Evolutionary conservation across 2,329 filamentous ascomycete species (phyloP).

Genomic region (Bipolaris zeicola): DNA sequence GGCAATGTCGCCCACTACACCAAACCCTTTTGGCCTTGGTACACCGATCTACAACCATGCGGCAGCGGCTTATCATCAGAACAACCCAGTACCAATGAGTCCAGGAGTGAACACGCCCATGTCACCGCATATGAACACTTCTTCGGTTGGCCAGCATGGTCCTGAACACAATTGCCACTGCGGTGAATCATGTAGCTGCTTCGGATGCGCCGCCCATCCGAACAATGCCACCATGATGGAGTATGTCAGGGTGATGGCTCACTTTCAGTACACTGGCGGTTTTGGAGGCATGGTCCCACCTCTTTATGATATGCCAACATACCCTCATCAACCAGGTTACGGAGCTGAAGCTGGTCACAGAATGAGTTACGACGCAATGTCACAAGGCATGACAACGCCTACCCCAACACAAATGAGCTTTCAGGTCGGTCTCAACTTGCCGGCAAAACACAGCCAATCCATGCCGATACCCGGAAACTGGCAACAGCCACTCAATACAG

Average conservation of each 20-base stretch:
- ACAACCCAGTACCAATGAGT: conserved; percentile 42
- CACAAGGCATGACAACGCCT: conserved; percentile 26
- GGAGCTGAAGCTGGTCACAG: conserved; percentile 31
- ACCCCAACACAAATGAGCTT: conserved; percentile 29
- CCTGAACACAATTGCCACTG: conserved; percentile 63
- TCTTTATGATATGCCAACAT: conserved; percentile 44
- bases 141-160: conserved; percentile 43
- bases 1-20: conserved; percentile 13
- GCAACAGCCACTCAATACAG: conserved; percentile 27
- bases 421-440: conserved; percentile 24
- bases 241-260: conserved; percentile 53
- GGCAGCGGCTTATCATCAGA: conserved; percentile 38
- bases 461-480: conserved; percentile 28
- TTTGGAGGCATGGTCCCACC: conserved; percentile 40
- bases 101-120: conserved; percentile 18
- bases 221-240: conserved; percentile 68
- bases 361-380: conserved; percentile 22
- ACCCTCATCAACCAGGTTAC: conserved; percentile 41
- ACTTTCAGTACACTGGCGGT: conserved; percentile 43
- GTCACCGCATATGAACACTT: conserved; percentile 31
- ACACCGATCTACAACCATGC: conserved; percentile 45
- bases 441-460: conserved; percentile 18
- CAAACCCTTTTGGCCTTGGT: conserved; percentile 37
- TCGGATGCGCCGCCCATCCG: conserved; percentile 71
- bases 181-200: conserved; percentile 68